These are phyloP conservation scores for Lasiodiplodia sp. DNA, from an alignment of 2,329 filamentous ascomycete genomes.

Conservation along the genomic window DNA sequence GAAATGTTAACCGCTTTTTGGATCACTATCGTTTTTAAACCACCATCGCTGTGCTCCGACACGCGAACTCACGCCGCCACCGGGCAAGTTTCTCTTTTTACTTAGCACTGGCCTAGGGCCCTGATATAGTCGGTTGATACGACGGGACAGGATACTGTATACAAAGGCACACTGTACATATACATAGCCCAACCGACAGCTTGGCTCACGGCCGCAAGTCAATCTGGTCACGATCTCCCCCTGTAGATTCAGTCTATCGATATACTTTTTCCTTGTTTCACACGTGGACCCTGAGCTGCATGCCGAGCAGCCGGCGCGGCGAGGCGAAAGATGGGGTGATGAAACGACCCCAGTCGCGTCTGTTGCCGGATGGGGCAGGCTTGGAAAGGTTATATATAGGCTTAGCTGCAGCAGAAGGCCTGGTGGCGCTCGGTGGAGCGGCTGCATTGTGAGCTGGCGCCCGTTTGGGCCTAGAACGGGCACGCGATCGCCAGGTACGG, in stretches of 20 bases:
- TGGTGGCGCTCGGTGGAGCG: conserved; percentile 6
- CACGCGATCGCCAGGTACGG: conserved; percentile 19
- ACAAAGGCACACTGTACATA: conserved; percentile 12
- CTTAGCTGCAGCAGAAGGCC: neutral
- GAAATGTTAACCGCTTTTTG: conserved; percentile 20
- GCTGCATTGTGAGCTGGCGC: neutral
- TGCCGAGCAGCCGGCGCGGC: neutral
- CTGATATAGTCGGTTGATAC: conserved; percentile 7
- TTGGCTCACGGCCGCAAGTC: conserved; percentile 11
- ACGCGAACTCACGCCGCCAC: conserved; percentile 20
- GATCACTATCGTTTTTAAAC: conserved; percentile 12
- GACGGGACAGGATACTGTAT: neutral
- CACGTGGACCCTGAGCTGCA: neutral
- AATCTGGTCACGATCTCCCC: conserved; percentile 6
- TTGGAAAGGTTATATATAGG: conserved; percentile 14
- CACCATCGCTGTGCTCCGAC: conserved; percentile 14
- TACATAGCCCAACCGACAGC: conserved; percentile 13
- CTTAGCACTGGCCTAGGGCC: conserved; percentile 1
- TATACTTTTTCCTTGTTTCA: conserved; percentile 4
- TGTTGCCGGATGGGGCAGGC: neutral
- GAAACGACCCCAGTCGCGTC: conserved; percentile 17
- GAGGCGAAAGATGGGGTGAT: neutral
- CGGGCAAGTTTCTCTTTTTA: conserved; percentile 8
- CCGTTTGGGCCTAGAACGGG: neutral
- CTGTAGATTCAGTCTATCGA: conserved; percentile 10